Conservation (phyloP, 148 eudicot species). For the Selenicereus undatus region DNA sequence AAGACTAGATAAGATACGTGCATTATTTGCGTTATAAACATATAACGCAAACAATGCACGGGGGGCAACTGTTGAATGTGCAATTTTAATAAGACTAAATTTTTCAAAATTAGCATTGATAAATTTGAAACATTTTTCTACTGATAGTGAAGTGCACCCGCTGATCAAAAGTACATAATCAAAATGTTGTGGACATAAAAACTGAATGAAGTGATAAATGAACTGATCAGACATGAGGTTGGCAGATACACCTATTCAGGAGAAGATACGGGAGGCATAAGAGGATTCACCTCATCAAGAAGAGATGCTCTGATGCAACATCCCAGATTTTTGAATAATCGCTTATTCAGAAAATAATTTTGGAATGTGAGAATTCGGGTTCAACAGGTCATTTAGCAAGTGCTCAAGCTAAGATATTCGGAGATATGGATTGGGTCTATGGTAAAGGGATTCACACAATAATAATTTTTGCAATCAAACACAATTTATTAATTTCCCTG, state of each 20-base stretch:
- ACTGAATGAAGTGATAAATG: background rate
- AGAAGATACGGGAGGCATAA: background rate
- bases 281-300: background rate
- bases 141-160: background rate
- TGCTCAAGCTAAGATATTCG: too few species aligned
- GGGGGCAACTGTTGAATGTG: too few species aligned
- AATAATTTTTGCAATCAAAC: too few species aligned
- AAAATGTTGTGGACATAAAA: background rate
- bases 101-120: too few species aligned
- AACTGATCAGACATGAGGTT: background rate
- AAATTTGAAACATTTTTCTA: background rate
- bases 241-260: background rate
- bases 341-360: background rate
- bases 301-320: background rate
- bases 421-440: too few species aligned
- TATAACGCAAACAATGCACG: too few species aligned
- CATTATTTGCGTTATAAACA: too few species aligned
- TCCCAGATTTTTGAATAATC: background rate
- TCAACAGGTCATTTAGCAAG: background rate
- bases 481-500: too few species aligned
- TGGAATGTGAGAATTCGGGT: background rate
- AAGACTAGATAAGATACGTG: too few species aligned
- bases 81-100: too few species aligned
- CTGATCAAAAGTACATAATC: background rate
- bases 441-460: too few species aligned